Conservation (phyloP, 1,139 yeast genomes). For the Entelexis paramagnoliae region DNA sequence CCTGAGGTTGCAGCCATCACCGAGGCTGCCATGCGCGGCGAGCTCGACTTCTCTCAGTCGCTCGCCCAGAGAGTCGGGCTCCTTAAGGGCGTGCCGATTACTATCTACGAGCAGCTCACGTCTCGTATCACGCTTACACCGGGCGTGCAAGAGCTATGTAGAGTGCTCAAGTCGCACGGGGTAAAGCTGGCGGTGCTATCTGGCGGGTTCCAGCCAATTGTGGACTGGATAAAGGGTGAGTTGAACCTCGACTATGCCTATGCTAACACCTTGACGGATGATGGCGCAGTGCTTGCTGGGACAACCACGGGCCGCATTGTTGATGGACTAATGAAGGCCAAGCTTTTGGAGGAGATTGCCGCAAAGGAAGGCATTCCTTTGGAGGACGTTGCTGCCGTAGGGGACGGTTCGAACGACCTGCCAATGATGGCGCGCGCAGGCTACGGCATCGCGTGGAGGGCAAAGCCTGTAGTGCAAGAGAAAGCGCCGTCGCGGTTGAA, state of each 20-base stretch:
- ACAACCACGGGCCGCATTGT: constrained; percentile 64
- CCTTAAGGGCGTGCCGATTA: constrained; percentile 67
- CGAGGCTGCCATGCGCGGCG: constrained; percentile 94
- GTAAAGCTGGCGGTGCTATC: constrained; percentile 76
- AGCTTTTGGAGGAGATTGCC: constrained; percentile 59
- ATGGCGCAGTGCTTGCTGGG: constrained; percentile 41
- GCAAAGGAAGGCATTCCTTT: constrained; percentile 49
- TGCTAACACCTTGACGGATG: constrained; percentile 59
- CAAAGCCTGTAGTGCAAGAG: constrained; percentile 80
- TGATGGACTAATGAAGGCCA: constrained; percentile 76
- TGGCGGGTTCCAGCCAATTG: constrained; percentile 91
- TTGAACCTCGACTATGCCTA: constrained; percentile 75
- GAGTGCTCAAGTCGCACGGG: constrained; percentile 51
- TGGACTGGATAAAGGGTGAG: constrained; percentile 56
- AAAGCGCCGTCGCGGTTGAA: constrained; percentile 76
- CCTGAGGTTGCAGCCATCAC: constrained; percentile 71
- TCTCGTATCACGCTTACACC: constrained; percentile 59
- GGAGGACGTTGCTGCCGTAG: constrained; percentile 60
- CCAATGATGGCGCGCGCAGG: constrained; percentile 90
- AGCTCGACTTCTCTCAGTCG: constrained; percentile 80
- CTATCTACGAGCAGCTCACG: constrained; percentile 73
- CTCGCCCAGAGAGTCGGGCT: constrained; percentile 63
- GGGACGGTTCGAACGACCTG: constrained; percentile 96
- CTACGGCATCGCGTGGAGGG: constrained; percentile 94
- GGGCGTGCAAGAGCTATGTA: constrained; percentile 68